A percentile compares a stretch with the other conserved stretches of the same genome.
Evolutionary conservation across 2,329 filamentous ascomycete species (phyloP).

Genomic region (Purpureocillium lavendulum): DNA sequence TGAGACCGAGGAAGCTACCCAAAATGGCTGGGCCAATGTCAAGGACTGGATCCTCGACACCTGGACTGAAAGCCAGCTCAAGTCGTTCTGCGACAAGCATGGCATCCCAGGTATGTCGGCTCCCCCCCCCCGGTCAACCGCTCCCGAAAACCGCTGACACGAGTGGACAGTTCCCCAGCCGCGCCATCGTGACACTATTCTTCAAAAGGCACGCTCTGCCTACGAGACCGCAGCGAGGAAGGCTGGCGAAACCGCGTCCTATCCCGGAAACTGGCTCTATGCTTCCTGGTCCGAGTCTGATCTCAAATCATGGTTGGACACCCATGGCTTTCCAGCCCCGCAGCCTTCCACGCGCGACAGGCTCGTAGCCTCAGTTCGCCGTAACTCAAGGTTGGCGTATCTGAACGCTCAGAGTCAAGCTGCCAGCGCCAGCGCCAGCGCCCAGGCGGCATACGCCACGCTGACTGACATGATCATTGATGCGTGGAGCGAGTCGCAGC

Average conservation of each 20-base stretch:
- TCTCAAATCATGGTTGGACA: conserved; percentile 87
- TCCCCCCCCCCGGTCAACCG: too few relatives aligned
- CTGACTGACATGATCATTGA: conserved; percentile 80
- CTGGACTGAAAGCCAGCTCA: conserved; percentile 89
- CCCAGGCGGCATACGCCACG: conserved; percentile 61
- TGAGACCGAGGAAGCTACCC: conserved; percentile 69
- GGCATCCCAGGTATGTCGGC: conserved; percentile 56
- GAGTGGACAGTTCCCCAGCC: conserved; percentile 61
- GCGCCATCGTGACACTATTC: conserved; percentile 71
- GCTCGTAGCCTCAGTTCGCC: conserved; percentile 79
- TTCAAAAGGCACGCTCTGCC: conserved; percentile 69
- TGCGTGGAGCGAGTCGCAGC: conserved; percentile 77
- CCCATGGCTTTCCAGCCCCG: conserved; percentile 75
- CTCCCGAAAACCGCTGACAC: too few relatives aligned
- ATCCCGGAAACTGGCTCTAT: conserved; percentile 94
- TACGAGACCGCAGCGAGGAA: conserved; percentile 73
- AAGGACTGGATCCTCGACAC: conserved; percentile 94
- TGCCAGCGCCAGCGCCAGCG: conserved; percentile 53
- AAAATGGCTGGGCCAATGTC: conserved; percentile 61
- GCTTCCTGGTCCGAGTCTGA: conserved; percentile 87
- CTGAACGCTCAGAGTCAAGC: conserved; percentile 56
- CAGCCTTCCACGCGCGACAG: conserved; percentile 81
- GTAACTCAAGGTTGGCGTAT: conserved; percentile 76
- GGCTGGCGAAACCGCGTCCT: conserved; percentile 66
- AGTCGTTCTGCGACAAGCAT: conserved; percentile 85